Conservation (phyloP, 2,329 filamentous ascomycete genomes). For the Colletotrichum falcatum region DNA sequence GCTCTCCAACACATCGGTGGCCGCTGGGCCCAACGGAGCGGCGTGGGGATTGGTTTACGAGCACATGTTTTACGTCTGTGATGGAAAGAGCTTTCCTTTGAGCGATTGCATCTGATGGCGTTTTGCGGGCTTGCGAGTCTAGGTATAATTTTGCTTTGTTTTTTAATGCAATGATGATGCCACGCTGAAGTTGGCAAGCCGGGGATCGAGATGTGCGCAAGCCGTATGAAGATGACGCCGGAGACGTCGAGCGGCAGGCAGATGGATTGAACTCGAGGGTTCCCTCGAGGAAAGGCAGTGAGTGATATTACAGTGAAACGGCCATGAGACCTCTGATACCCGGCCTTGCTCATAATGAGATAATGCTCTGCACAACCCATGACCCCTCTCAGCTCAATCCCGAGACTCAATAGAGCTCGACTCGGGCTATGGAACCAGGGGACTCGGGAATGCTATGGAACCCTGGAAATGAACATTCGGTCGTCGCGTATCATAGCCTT, state of each 20-base stretch:
- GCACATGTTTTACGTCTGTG: neutral
- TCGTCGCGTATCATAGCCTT: no score
- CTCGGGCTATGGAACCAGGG: no score
- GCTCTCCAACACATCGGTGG: neutral
- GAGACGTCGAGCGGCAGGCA: neutral
- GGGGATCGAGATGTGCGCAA: neutral
- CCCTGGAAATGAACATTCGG: no score
- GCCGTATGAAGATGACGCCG: neutral
- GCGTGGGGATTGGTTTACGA: neutral
- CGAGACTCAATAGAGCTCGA: no score
- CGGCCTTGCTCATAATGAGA: no score
- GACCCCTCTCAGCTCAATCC: no score
- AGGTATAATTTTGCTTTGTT: neutral
- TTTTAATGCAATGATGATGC: neutral
- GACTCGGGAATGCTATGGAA: no score
- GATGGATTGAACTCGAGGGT: neutral
- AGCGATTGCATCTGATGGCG: neutral
- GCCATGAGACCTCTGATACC: neutral
- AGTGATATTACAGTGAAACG: no score
- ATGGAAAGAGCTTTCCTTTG: neutral
- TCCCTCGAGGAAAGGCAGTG: no score
- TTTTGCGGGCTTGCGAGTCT: neutral
- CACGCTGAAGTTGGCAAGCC: neutral
- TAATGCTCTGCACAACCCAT: no score
- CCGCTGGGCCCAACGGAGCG: neutral